Evolutionary conservation across 352 stramenopile species (phyloP).

Genomic region (Phytophthora rubi): DNA sequence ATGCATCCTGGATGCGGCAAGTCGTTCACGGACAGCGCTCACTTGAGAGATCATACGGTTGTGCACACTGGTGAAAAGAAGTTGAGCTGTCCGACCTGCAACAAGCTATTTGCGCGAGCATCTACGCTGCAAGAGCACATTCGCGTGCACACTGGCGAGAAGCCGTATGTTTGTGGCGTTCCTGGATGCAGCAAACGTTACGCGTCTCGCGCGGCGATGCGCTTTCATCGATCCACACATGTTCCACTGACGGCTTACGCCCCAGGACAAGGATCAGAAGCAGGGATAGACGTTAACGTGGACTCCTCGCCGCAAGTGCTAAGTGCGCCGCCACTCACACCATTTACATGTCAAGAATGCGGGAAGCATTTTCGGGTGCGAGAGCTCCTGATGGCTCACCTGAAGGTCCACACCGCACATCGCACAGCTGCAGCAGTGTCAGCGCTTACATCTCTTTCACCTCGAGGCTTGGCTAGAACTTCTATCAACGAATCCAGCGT

Average conservation of each 20-base stretch:
- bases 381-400: conserved; percentile 39
- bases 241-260: conserved; percentile 9
- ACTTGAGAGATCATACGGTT: conserved; percentile 72
- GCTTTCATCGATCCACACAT: conserved; percentile 60
- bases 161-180: conserved; percentile 65
- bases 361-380: conserved; percentile 40
- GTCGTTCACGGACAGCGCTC: conserved; percentile 73
- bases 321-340: neutral
- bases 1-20: conserved; percentile 74
- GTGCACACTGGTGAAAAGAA: conserved; percentile 80
- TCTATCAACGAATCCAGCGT: conserved; percentile 8
- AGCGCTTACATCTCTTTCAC: conserved; percentile 19
- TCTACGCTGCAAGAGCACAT: conserved; percentile 70
- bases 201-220: conserved; percentile 65
- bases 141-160: conserved; percentile 78
- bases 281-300: neutral
- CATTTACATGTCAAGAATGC: conserved; percentile 35
- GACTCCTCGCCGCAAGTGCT: conserved; percentile 2
- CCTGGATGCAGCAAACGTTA: conserved; percentile 68
- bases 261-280: conserved; percentile 7
- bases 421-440: conserved; percentile 21
- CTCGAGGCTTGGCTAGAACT: conserved; percentile 15
- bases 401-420: conserved; percentile 27
- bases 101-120: conserved; percentile 57
- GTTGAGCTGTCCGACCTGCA: conserved; percentile 51